Evolutionary conservation across 2,329 filamentous ascomycete species (phyloP), one percentile per base, ranked within the genome.

Genomic region (Huntiella abstrusa): DNA sequence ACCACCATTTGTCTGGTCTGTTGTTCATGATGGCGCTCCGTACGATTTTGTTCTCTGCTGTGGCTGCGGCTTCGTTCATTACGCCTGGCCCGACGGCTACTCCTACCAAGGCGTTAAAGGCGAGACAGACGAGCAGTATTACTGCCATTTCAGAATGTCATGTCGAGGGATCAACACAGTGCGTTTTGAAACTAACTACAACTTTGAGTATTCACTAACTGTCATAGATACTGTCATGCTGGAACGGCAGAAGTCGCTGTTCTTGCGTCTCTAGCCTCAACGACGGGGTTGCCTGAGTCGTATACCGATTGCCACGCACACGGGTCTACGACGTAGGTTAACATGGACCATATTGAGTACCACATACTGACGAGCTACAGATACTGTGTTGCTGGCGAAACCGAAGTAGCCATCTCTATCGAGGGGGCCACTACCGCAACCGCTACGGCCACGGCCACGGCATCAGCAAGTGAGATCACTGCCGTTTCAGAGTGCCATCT

Each of bases 301-400:
- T 82, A 75, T 54, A 81, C 76, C 0, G 73, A 61, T 46, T 83
- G 80, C 55, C 78, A 83, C 56, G 54, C 60, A 1, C 77, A 83
- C 58, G 76, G 64, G 12, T 55, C 58, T 2, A 66, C 75, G 41
- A 67, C 66, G 74, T 80, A 62, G 4, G 45, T 49, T 13, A 22
- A 53, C 69, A 17, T 38, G 4, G 10, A 15, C 1, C 66, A 57
- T 34, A 10, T 6, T 17, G 8, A 19, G n/a, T 4, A 10, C n/a
- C n/a, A 19, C 8, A 43, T 12, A 12, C 15, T 40, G 13, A 19
- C 16, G 3, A 6, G 5, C 15, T 19, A 4, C 38, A 47, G 45
- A 12, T 47, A 38, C 51, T 71, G 68, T 50, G 57, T 67, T 52
- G 61, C 56, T 8, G 62, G 62, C 0, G 60, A 60, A 13, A 61